Conservation (phyloP, 129 eudicot species). For the Arctium minus region DNA sequence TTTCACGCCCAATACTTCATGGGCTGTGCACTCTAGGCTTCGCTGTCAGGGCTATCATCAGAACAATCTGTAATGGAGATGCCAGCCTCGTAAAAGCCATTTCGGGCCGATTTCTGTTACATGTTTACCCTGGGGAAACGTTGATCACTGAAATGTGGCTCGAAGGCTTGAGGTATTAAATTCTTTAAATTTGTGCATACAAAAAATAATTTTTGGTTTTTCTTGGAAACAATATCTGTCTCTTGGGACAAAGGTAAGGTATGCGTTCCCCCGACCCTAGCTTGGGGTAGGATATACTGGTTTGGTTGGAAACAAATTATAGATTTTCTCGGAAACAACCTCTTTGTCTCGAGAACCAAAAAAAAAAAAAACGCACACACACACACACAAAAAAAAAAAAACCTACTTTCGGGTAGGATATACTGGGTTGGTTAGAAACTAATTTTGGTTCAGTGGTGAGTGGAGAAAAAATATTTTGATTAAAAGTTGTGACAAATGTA, state of each 20-base stretch:
- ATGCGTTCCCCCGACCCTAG: too few relatives aligned
- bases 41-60: conserved; percentile 82
- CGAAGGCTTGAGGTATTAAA: conserved; percentile 61
- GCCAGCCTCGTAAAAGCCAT: conserved; percentile 67
- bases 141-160: conserved; percentile 92
- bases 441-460: neutral
- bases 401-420: neutral
- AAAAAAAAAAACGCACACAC: too few relatives aligned
- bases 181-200: neutral
- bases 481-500: neutral
- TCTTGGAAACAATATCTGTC: neutral
- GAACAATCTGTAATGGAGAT: conserved; percentile 74
- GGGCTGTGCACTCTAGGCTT: conserved; percentile 94
- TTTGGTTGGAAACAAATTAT: too few relatives aligned
- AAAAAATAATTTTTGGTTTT: neutral
- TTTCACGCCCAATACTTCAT: conserved; percentile 93
- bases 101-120: conserved; percentile 73
- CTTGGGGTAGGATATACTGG: too few relatives aligned
- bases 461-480: neutral
- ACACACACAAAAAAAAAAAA: too few relatives aligned
- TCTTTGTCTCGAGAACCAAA: too few relatives aligned
- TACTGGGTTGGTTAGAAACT: neutral
- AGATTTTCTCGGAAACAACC: too few relatives aligned
- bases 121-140: conserved; percentile 93
- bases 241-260: neutral